Base-by-base conservation (phyloP, 208 protist species). In the Crithidia expoeki region DNA sequence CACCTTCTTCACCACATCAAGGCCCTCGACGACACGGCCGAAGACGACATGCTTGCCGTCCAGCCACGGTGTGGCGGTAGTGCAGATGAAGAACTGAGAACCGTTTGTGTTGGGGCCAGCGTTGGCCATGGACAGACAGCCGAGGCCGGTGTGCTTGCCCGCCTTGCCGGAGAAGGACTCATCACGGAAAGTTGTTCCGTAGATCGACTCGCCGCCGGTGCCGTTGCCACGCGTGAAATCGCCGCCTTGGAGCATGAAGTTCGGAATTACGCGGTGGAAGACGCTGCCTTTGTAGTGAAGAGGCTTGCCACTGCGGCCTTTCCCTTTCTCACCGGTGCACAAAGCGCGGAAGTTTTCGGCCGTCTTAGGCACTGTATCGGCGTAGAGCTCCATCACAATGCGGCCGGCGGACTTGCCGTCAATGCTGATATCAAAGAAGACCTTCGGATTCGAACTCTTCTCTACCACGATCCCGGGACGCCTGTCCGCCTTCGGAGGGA, bases 71-170 rank as follows among this genome's bases (percentile, higher is more conserved):
- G 90, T 94, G 10, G 81, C 67, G 6, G 87, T 87, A 30, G 94
- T 97, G 68, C 91, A 96, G 53, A 98, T 96, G 69, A 97, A 98
- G 70, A 98, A 98, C 80, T 98, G 95, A 25, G 90, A 96, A 12
- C 95, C 95, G 62, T 99, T 99, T 7, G 98, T 99, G 82, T 99
- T 94, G 12, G 95, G 92, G 28, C 98, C 98, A 12, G 97, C 85
- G 72, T 99, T 99, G 25, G 98, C 98, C 98, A 99, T 99, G 12
- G 98, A 99, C 2, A 99, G 91, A 38, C 95, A 86, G 56, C 98
- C 97, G 30, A 96, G 50, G 32, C 90, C 89, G 17, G 86, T 96
- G 78, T 98, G 92, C 61, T 81, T 81, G 17, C 93, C 93, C 17
- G 96, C 94, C 85, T 98, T 98, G 25, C 96, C 90, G 30, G 91